Conservation (phyloP, 257 asterid genomes). For the Gentiana straminea region DNA sequence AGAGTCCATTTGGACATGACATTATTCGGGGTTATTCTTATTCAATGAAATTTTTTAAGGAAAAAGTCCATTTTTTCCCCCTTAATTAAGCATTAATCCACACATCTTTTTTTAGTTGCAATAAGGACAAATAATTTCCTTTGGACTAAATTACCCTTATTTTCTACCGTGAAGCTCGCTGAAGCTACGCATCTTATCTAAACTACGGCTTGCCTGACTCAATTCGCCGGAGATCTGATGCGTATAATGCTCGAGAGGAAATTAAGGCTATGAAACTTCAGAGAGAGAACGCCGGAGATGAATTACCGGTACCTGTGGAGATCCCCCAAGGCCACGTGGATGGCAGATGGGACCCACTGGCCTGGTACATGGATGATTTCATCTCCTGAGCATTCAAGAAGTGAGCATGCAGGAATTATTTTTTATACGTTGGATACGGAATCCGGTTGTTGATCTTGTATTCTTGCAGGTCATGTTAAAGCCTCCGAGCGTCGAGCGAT, state of each 20-base stretch:
- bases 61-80: too few species aligned
- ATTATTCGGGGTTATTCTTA: too few species aligned
- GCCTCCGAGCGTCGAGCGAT: slow-evolving; percentile 57
- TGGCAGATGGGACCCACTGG: slow-evolving; percentile 95
- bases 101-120: too few species aligned
- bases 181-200: too few species aligned
- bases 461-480: slow-evolving; percentile 74
- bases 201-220: slow-evolving; percentile 67
- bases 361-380: slow-evolving; percentile 71
- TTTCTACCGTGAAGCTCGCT: too few species aligned
- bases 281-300: slow-evolving; percentile 60
- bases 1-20: too few species aligned
- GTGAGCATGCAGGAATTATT: slow-evolving; percentile 88
- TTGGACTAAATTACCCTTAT: too few species aligned
- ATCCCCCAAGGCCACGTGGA: slow-evolving; percentile 78
- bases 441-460: too few species aligned
- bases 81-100: too few species aligned
- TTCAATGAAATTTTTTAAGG: too few species aligned
- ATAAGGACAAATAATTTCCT: too few species aligned
- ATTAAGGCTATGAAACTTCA: slow-evolving; percentile 68
- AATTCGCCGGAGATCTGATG: slow-evolving; percentile 84
- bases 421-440: slow-evolving; percentile 5
- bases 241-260: slow-evolving; percentile 81
- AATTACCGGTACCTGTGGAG: slow-evolving; percentile 52
- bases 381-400: slow-evolving; percentile 63